Conservation (phyloP, 345 rosid species). For the Lepidium didymum region DNA sequence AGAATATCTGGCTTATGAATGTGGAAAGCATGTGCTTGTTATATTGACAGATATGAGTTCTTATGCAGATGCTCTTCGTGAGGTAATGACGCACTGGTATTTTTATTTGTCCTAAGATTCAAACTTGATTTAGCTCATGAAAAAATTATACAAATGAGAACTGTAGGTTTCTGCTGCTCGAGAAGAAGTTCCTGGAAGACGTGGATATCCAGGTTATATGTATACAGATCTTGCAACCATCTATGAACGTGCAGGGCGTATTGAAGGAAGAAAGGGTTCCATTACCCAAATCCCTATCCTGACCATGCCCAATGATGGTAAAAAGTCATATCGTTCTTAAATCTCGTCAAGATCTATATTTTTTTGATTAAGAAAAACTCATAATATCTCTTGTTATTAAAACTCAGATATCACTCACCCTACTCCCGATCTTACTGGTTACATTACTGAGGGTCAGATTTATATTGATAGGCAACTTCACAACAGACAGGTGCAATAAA, state of each 20-base stretch:
- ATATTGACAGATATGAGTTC: slow-evolving; percentile 99
- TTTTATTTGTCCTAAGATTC: not conserved
- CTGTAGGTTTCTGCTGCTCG: slow-evolving; percentile 98
- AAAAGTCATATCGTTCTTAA: not conserved
- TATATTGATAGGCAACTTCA: slow-evolving; percentile 36
- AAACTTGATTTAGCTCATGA: not conserved
- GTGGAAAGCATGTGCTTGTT: slow-evolving; percentile 98
- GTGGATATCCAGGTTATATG: slow-evolving; percentile 99
- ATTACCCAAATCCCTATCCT: slow-evolving; percentile 97
- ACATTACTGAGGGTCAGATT: slow-evolving; percentile 67
- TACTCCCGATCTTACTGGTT: slow-evolving; percentile 98
- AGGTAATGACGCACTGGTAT: slow-evolving; percentile 38
- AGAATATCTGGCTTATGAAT: slow-evolving; percentile 95
- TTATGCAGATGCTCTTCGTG: slow-evolving; percentile 99
- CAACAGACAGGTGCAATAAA: slow-evolving; percentile 30
- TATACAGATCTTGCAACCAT: slow-evolving; percentile 99
- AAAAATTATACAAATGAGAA: not conserved
- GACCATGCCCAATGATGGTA: slow-evolving; percentile 99
- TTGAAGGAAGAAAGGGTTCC: slow-evolving; percentile 96
- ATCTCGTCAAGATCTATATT: not conserved
- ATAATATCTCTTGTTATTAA: not conserved
- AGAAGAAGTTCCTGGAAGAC: slow-evolving; percentile 99
- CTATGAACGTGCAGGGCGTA: slow-evolving; percentile 96
- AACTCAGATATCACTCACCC: slow-evolving; percentile 93
- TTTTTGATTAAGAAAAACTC: not conserved